Conservation (phyloP, 2,329 filamentous ascomycete species). For the Fusarium pininemorale region DNA sequence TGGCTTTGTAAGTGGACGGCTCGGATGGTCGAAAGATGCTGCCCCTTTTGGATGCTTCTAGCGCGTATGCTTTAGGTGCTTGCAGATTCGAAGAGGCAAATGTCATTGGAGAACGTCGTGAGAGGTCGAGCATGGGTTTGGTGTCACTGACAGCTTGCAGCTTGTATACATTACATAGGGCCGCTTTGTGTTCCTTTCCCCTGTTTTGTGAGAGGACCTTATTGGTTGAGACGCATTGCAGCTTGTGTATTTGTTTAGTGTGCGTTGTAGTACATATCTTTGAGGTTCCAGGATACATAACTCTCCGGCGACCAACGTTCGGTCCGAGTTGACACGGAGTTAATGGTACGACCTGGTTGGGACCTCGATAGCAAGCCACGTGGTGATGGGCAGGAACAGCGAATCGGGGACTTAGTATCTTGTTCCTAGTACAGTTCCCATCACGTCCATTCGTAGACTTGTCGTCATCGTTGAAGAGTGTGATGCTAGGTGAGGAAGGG, state of each 20-base stretch:
- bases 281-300: not conserved
- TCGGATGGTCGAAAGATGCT: slow-evolving; percentile 11
- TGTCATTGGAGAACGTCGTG: not conserved
- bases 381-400: not conserved
- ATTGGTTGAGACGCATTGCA: not conserved
- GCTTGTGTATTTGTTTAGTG: not conserved
- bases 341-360: not conserved
- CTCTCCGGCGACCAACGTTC: not conserved
- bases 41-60: slow-evolving; percentile 13
- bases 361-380: not conserved
- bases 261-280: not conserved
- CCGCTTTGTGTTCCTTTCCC: not conserved
- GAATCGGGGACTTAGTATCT: not conserved
- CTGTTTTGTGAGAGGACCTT: not conserved
- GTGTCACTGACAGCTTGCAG: slow-evolving; percentile 13
- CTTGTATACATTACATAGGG: not conserved
- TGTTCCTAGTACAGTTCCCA: not conserved
- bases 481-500: not conserved
- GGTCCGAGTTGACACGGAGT: not conserved
- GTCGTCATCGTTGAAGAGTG: not conserved
- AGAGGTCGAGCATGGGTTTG: not conserved
- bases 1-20: not conserved
- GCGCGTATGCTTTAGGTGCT: not conserved
- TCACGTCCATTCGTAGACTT: too few species aligned
- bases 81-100: not conserved